These are phyloP conservation scores for Malassezia caprae DNA, from an alignment of 1,284 basidiomycete genomes.

Conservation along the genomic window DNA sequence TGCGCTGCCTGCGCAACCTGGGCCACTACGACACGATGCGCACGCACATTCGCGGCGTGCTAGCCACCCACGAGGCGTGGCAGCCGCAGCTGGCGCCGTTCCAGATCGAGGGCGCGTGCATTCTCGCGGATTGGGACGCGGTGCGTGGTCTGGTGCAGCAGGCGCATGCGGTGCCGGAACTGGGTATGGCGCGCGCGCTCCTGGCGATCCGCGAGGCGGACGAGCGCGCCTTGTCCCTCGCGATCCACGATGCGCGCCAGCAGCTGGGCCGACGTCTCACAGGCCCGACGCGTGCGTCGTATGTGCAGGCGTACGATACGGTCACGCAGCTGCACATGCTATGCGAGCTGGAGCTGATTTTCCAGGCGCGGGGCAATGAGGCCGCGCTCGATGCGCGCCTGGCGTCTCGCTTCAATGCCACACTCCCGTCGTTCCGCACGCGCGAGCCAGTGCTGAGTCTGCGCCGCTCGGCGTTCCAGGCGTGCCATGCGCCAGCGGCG, in stretches of 20 bases:
- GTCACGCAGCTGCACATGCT: slow-evolving; percentile 76
- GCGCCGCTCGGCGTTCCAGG: slow-evolving; percentile 69
- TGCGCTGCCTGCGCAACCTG: slow-evolving; percentile 82
- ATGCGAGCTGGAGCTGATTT: slow-evolving; percentile 71
- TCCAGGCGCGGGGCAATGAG: slow-evolving; percentile 9
- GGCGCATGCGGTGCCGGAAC: slow-evolving; percentile 58
- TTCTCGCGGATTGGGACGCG: slow-evolving; percentile 80
- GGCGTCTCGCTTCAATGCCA: slow-evolving; percentile 61
- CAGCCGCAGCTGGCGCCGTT: slow-evolving; percentile 66
- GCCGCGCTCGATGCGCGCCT: slow-evolving; percentile 49
- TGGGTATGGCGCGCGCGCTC: slow-evolving; percentile 71
- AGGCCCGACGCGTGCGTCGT: slow-evolving; percentile 63
- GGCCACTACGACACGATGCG: slow-evolving; percentile 95
- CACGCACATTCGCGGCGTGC: slow-evolving; percentile 85
- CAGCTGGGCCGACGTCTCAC: slow-evolving; percentile 70
- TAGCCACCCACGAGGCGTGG: slow-evolving; percentile 79
- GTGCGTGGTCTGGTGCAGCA: slow-evolving; percentile 30
- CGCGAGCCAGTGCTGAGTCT: slow-evolving; percentile 84
- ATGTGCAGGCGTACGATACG: slow-evolving; percentile 76
- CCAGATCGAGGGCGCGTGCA: slow-evolving; percentile 88
- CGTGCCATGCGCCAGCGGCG: slow-evolving; percentile 52
- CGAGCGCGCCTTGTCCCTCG: slow-evolving; percentile 19
- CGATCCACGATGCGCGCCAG: slow-evolving; percentile 62
- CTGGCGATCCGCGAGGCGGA: slow-evolving; percentile 62
- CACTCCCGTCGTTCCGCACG: slow-evolving; percentile 80